A percentile compares a stretch with the other conserved stretches of the same genome.
These are phyloP conservation scores for Ramaria sp. DNA, from an alignment of 768 basidiomycete species.

Conservation along the genomic window DNA sequence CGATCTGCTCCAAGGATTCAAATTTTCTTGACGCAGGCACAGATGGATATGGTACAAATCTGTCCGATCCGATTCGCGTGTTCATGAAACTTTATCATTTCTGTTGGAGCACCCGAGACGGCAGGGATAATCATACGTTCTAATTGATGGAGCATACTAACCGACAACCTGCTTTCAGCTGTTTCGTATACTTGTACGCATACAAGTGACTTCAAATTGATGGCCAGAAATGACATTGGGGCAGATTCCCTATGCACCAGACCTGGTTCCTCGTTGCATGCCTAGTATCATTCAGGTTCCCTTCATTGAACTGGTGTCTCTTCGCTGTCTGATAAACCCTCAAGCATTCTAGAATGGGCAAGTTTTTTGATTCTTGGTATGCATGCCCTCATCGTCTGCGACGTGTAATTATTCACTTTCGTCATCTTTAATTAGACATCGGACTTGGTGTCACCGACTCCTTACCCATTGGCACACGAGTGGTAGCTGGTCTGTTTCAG, in stretches of 20 bases:
- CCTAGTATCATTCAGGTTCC: constrained; percentile 57
- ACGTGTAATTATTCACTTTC: constrained; percentile 58
- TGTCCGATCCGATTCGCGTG: constrained; percentile 44
- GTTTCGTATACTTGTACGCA: constrained; percentile 64
- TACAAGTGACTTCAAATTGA: background rate
- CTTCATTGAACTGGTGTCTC: constrained; percentile 28
- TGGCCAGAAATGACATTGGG: background rate
- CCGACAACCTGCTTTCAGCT: constrained; percentile 26
- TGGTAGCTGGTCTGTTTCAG: constrained; percentile 48
- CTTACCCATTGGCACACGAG: background rate
- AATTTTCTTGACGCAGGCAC: background rate
- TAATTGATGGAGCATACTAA: constrained; percentile 6
- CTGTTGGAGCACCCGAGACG: constrained; percentile 88
- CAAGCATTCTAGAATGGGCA: constrained; percentile 54
- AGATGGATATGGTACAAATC: constrained; percentile 70
- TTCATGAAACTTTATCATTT: constrained; percentile 77
- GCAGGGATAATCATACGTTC: constrained; percentile 19
- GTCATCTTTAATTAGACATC: constrained; percentile 50
- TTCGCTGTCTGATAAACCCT: constrained; percentile 10
- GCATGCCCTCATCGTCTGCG: constrained; percentile 33
- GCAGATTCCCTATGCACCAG: constrained; percentile 73
- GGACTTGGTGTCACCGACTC: background rate
- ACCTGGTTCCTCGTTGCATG: constrained; percentile 82
- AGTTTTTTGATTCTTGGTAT: constrained; percentile 38
- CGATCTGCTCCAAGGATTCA: background rate